Evolutionary conservation across 2,329 filamentous ascomycete species (phyloP).

Genomic region (Lachnellula hyalina): DNA sequence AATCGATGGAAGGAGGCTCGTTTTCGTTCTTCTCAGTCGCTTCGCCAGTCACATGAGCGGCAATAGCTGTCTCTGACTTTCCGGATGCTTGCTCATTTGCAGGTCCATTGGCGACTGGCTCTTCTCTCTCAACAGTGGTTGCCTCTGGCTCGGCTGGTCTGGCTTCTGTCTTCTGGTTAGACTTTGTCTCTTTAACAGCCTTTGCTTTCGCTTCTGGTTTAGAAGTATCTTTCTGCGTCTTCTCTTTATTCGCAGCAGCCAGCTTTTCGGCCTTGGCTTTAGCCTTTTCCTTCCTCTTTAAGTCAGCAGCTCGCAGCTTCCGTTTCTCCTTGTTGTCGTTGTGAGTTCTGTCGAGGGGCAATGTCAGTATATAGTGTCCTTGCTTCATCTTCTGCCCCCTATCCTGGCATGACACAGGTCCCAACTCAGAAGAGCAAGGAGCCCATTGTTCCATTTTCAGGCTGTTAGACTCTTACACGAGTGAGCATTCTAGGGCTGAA

Average conservation of each 20-base stretch:
- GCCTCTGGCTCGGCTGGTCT: too few relatives aligned
- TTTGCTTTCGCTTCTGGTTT: constrained; percentile 9
- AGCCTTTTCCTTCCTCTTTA: constrained; percentile 11
- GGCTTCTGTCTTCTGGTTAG: background rate
- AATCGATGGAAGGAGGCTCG: background rate
- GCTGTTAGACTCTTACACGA: too few relatives aligned
- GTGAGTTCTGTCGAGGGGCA: background rate
- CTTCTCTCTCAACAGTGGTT: too few relatives aligned
- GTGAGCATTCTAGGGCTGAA: too few relatives aligned
- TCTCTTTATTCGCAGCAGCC: constrained; percentile 12
- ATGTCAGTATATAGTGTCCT: background rate
- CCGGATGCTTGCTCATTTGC: background rate
- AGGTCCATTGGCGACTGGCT: background rate
- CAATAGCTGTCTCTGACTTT: background rate
- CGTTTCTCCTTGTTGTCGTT: constrained; percentile 14
- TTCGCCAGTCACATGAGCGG: background rate
- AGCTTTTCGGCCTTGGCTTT: constrained; percentile 8
- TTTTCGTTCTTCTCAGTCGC: background rate
- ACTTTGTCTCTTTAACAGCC: background rate
- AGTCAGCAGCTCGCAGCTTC: constrained; percentile 7
- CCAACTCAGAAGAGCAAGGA: too few relatives aligned
- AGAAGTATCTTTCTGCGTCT: constrained; percentile 15
- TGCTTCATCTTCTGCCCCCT: too few relatives aligned
- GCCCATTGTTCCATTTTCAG: too few relatives aligned
- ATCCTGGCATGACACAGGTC: too few relatives aligned